Evolutionary conservation across 75 land plant species (phyloP).

Genomic region (Selaginella moellendorffii): DNA sequence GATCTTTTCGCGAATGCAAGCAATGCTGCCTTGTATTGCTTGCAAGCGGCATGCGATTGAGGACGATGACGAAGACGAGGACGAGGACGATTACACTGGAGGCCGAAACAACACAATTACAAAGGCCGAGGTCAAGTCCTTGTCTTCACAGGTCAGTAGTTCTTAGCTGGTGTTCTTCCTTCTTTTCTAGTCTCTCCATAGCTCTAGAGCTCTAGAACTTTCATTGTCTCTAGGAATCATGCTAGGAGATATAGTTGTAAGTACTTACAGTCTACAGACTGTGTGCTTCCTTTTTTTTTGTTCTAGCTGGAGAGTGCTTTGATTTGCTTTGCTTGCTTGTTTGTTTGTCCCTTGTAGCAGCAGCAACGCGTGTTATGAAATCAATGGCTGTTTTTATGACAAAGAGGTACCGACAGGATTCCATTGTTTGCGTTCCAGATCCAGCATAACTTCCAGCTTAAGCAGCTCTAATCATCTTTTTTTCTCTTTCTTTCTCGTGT

Average conservation of each 20-base stretch:
- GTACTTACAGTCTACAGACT: background rate
- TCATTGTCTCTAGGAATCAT: background rate
- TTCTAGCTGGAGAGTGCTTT: background rate
- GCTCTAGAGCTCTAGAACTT: background rate
- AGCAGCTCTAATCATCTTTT: background rate
- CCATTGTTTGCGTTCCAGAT: background rate
- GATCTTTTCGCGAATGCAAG: background rate
- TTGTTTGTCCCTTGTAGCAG: background rate
- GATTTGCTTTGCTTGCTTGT: background rate
- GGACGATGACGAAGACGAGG: constrained; percentile 16
- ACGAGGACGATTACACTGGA: constrained; percentile 17
- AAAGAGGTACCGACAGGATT: background rate
- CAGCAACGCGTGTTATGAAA: too few species aligned
- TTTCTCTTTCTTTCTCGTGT: background rate
- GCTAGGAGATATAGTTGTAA: background rate
- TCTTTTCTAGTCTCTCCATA: background rate
- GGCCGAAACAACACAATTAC: constrained; percentile 20
- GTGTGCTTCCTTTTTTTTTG: background rate
- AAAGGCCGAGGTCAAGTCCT: constrained; percentile 37
- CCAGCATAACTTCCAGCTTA: background rate
- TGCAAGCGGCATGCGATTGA: constrained; percentile 42
- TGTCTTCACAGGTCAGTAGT: constrained; percentile 50
- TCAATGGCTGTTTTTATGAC: too few species aligned
- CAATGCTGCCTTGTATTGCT: constrained; percentile 62
- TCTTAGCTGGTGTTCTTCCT: background rate